Conservation (phyloP, 257 asterid species). For the Solanum sparsipilum region DNA sequence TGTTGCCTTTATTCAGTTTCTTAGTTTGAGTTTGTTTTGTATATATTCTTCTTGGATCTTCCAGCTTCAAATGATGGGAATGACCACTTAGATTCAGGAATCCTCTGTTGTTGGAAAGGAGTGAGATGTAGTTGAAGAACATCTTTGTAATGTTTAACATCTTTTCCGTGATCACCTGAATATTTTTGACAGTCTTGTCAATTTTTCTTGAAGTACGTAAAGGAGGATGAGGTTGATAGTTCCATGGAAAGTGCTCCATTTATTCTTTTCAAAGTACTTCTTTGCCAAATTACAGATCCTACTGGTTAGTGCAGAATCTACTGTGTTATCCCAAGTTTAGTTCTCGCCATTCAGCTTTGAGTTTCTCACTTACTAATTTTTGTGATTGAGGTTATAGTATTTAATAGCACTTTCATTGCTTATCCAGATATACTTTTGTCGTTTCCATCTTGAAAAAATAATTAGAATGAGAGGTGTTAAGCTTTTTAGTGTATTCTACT, state of each 20-base stretch:
- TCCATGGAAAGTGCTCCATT: not conserved
- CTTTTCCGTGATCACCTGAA: not conserved
- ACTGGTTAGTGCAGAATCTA: not conserved
- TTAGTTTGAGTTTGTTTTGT: not conserved
- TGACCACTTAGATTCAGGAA: not conserved
- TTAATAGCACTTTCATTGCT: not conserved
- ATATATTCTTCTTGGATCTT: not conserved
- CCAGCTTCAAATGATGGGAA: not conserved
- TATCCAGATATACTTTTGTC: not conserved
- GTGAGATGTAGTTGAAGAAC: not conserved
- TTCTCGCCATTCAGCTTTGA: not conserved
- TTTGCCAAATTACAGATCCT: not conserved
- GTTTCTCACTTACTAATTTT: not conserved
- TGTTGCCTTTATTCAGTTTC: not conserved
- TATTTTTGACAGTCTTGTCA: not conserved
- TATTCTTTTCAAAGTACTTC: not conserved
- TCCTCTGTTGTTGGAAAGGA: not conserved
- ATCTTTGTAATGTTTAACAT: not conserved
- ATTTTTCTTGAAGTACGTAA: not conserved
- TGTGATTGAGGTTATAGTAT: not conserved
- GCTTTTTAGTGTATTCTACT: not conserved
- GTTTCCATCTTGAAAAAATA: not conserved
- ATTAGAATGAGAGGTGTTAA: not conserved
- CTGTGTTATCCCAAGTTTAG: not conserved
- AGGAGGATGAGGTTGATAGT: not conserved